phyloP scores from a whole-genome alignment of 31 red algal species.

The Pterothamnion heteromorphum region DNA sequence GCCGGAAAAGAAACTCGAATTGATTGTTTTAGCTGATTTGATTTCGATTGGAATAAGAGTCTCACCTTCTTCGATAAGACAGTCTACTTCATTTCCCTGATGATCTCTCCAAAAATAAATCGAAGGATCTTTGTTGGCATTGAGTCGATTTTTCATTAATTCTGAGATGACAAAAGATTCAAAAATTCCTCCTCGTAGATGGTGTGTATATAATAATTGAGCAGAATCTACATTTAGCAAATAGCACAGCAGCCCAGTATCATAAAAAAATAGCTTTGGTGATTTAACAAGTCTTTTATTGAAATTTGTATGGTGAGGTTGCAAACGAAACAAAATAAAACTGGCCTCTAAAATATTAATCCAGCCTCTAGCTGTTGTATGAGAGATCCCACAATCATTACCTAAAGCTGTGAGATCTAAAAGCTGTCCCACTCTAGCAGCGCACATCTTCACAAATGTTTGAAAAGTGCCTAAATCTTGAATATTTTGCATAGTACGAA shows the following conservation, averaged over 20 bases:
- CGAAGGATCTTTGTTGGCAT: not conserved
- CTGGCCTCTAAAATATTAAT: not conserved
- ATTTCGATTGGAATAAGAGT: no score
- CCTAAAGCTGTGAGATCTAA: not conserved
- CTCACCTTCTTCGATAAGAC: no score
- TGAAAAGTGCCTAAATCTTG: not conserved
- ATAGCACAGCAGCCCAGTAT: not conserved
- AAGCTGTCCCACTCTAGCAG: not conserved
- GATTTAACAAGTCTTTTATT: not conserved
- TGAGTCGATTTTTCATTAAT: not conserved
- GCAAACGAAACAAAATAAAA: not conserved
- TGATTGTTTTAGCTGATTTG: no score
- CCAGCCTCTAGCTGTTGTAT: not conserved
- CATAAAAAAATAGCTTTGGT: slow-evolving; percentile 2
- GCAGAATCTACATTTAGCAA: not conserved
- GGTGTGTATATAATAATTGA: not conserved
- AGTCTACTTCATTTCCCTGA: not conserved
- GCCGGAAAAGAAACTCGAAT: no score
- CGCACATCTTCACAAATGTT: not conserved
- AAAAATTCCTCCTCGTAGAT: not conserved
- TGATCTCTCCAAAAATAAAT: not conserved
- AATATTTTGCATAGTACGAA: not conserved
- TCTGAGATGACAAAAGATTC: not conserved
- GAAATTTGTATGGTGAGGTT: not conserved
- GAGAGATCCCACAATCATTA: not conserved